A percentile compares a stretch with the other conserved stretches of the same genome.
Conservation (phyloP, 2,329 filamentous ascomycete species). For the Nigrospora sphaerica region DNA sequence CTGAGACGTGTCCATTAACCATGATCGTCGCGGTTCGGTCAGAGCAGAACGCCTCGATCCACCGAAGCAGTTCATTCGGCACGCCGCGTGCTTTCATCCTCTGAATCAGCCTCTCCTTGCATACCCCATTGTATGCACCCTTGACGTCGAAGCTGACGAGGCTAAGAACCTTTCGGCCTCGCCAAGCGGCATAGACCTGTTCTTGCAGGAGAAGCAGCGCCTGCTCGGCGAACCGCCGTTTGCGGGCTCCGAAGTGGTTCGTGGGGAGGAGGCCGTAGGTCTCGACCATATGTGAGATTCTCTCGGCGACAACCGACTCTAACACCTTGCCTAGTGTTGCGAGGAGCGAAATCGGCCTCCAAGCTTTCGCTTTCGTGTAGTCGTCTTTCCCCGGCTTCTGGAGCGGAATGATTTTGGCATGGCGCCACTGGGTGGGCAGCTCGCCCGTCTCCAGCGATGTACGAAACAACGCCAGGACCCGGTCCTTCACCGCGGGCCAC, state of each 20-base stretch:
- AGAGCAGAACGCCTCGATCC: conserved; percentile 17
- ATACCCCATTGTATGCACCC: conserved; percentile 31
- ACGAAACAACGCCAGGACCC: conserved; percentile 9
- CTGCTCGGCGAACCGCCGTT: conserved; percentile 24
- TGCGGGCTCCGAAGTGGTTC: conserved; percentile 28
- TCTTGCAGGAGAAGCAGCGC: conserved; percentile 22
- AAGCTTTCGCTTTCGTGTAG: conserved; percentile 16
- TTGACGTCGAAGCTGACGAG: conserved; percentile 31
- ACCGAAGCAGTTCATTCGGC: conserved; percentile 7
- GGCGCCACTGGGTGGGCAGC: conserved; percentile 13
- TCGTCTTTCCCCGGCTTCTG: conserved; percentile 18
- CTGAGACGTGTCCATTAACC: conserved; percentile 11
- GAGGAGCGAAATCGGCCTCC: conserved; percentile 18
- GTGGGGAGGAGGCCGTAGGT: conserved; percentile 20
- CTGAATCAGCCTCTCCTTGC: conserved; percentile 19
- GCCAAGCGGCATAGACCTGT: conserved; percentile 16
- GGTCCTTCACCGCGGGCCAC: neutral
- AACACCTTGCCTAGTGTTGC: conserved; percentile 16
- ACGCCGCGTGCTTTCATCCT: conserved; percentile 13
- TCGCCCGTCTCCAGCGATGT: conserved; percentile 9
- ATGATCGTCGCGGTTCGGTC: conserved; percentile 12
- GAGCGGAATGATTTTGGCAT: conserved; percentile 20
- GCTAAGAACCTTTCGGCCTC: conserved; percentile 17
- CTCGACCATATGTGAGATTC: conserved; percentile 21
- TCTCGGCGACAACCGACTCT: conserved; percentile 15